Base-by-base conservation (phyloP, 805 yeast genomes). In the Maudiozyma bulderi region DNA sequence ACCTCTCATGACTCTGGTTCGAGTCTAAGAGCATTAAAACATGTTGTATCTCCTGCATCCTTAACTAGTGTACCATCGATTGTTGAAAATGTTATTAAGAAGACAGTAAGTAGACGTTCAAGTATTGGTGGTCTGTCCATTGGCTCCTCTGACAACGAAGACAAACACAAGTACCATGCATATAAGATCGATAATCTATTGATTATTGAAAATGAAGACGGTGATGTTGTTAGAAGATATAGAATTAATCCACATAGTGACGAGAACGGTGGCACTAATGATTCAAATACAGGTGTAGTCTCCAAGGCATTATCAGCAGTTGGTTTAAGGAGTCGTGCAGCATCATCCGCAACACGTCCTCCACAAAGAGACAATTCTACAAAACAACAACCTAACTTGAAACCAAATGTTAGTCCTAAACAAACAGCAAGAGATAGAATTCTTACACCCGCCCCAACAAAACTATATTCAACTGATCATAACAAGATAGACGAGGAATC, bases 121-220 rank as follows among this genome's bases (percentile, higher is more conserved):
- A 26, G 37, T 43, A 4, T 14, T 10, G 29, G 48, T 20, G 30
- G 6, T 38, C 8, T n/a, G 2, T 40, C 51, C 4, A 43, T 29
- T 30, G 28, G 26, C 3, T 28, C 44, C n/a, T 15, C 14, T 2
- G 40, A 30, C 5, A 35, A 26, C 15, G 47, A 31, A n/a, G 20
- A 32, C 9, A 54, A 48, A 37, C 28, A 39, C 28, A 67, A 66
- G 49, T 69, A 65, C 56, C 79, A 70, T 66, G 98, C 96, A 1
- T 91, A 82, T 65, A 85, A 84, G 65, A 73, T 86, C 40, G 93
- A 83, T 60, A 81, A 87, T 58, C 73, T 81, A 51, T 77, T 93
- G 48, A 74, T 88, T 50, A 83, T 93, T 50, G 99, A 91, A 65
- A 86, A 89, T 59, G 86, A 79, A 43, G 95, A 90, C 10, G 99